Evolutionary conservation across 805 yeast genomes (phyloP), one percentile per base, ranked within the genome.

Genomic region (Suhomyces prunicola): DNA sequence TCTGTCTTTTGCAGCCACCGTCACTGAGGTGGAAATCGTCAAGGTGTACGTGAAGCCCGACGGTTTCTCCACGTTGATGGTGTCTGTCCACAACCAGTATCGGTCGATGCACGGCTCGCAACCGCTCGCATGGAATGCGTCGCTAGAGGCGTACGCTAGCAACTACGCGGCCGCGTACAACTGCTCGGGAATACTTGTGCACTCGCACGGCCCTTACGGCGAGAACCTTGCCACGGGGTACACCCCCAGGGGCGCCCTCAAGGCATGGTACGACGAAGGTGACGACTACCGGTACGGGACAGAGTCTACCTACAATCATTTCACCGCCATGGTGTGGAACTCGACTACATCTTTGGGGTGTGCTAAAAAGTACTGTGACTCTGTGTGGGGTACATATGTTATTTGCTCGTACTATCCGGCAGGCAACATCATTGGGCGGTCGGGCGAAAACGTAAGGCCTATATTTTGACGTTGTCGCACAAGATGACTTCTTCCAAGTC

Each of bases 261-360:
- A 70, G 36, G 78, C 76, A 2, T 74, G 79, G 79, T 74, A 74
- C 60, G 54, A 60, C 15, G 79, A 74, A 58, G 74, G 73, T 7
- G 29, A 50, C 3, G 41, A 45, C 10, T 74, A 72, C 59, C 49
- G 56, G 51, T 74, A 64, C 60, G 66, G 64, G 13, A 56, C 60
- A 31, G 64, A 67, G 26, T 24, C 26, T 13, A 55, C 62, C 6
- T 72, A 73, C 47, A 64, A 73, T 48, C 79, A 74, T 59, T 74
- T 74, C 60, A 64, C 79, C 2, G 73, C 70, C 22, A 39, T 74
- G 54, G 58, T 74, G 7, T 74, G 78, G 79, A 69, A 69, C 52
- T 47, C 60, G 15, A 57, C 76, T 12, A 52, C 55, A 26, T 54
- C 61, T 22, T 23, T 74, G 12, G 79, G 76, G 1, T 74, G 78